Evolutionary conservation across 2,329 filamentous ascomycete species (phyloP), one percentile per base, ranked within the genome.

Genomic region (Cladosporium sp.): DNA sequence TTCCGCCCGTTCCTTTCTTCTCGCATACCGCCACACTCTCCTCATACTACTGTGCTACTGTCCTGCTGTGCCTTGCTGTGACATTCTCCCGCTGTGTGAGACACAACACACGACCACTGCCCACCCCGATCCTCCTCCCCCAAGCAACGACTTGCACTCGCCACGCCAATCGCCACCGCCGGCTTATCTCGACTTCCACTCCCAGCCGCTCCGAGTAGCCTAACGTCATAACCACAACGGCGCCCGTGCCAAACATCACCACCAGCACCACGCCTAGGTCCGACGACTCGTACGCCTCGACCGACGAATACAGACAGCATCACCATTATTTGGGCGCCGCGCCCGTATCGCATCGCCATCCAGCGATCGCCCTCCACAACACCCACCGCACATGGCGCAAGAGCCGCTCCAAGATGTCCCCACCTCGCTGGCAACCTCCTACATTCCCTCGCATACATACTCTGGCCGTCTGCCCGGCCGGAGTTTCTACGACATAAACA

Each of bases 361-460:
- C 23, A 58, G 56, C 56, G 56, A 46, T 46, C 30, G 25, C 32
- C 34, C 53, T 46, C 53, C 11, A 6, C 28, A 34, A 36, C 53
- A 56, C 43, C 23, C 59, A 46, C 39, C 32, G 69, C 67, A 65
- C 64, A 72, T 72, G 70, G 70, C 70, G 68, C 70, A 72, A 68
- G 54, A 63, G 63, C 69, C 70, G 67, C 70, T 69, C 26, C 63
- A 65, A 49, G 64, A 68, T 66, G 68, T 64, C 28, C 63, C 68
- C 32, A 65, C 67, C 43, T 67, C 68, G 11, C 43, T 68, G 34
- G 64, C 66, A 36, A 68, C 68, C 21, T 68, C 68, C n/a, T 66
- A 65, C 65, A 54, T 56, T 54, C 61, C 65, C 48, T 60, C 64
- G 18, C 60, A 63, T 23, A 65, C 63, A 8, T 26, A 46, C 63